Evolutionary conservation across 2,329 filamentous ascomycete species (phyloP).

Genomic region (Diplodia scrobiculata): DNA sequence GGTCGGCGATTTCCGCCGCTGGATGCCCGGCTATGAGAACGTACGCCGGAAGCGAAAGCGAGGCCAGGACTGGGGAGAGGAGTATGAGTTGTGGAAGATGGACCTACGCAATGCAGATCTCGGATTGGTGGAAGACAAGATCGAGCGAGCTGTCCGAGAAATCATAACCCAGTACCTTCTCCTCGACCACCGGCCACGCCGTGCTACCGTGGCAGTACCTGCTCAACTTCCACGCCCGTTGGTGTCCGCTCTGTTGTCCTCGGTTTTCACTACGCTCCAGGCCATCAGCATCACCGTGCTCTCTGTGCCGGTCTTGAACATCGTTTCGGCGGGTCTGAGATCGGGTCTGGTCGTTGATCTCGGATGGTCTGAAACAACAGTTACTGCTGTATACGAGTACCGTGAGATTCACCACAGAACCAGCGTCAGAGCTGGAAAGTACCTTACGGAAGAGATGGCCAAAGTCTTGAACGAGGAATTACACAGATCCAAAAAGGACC

Average conservation of each 20-base stretch:
- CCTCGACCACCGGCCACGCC: constrained; percentile 73
- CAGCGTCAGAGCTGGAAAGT: constrained; percentile 72
- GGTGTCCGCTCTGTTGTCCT: constrained; percentile 72
- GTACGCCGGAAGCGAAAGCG: constrained; percentile 53
- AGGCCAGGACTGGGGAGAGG: constrained; percentile 62
- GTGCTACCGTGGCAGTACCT: constrained; percentile 74
- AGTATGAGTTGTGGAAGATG: constrained; percentile 74
- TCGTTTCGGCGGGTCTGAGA: constrained; percentile 78
- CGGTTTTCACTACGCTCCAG: constrained; percentile 79
- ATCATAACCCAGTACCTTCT: constrained; percentile 75
- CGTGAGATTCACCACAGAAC: constrained; percentile 72
- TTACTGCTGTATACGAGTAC: constrained; percentile 88
- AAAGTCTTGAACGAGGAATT: constrained; percentile 59
- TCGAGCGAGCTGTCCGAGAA: constrained; percentile 79
- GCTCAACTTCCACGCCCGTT: constrained; percentile 76
- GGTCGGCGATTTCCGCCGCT: constrained; percentile 77
- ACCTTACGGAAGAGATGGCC: constrained; percentile 70
- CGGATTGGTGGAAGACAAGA: constrained; percentile 78
- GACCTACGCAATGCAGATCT: constrained; percentile 74
- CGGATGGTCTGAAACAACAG: constrained; percentile 86
- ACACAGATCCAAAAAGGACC: constrained; percentile 34
- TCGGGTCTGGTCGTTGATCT: constrained; percentile 87
- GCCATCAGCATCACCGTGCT: constrained; percentile 78
- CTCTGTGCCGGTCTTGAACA: constrained; percentile 71
- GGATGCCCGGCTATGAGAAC: constrained; percentile 58